phyloP scores from a whole-genome alignment of 257 asterid genomes.

The Misopates orontium region DNA sequence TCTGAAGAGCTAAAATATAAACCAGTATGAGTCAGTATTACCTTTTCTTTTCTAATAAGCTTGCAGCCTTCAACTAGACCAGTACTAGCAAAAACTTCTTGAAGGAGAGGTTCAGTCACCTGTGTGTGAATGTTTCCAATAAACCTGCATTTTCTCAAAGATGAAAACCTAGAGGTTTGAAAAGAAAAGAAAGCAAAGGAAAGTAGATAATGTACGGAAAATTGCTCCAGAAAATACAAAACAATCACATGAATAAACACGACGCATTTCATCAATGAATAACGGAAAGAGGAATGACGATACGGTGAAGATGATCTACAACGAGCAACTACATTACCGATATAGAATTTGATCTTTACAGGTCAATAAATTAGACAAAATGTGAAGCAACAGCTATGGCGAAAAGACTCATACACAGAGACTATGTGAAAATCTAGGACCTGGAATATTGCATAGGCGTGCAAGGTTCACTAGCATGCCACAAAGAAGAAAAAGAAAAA shows the following conservation, averaged over 20 bases:
- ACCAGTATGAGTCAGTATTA: background rate
- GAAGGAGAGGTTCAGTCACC: slow-evolving; percentile 87
- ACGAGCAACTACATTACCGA: background rate
- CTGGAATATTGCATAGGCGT: background rate
- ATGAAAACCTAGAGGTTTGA: slow-evolving; percentile 30
- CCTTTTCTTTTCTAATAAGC: slow-evolving; percentile 60
- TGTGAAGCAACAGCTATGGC: slow-evolving; percentile 3
- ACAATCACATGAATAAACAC: slow-evolving; percentile 22
- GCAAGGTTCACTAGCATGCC: slow-evolving; percentile 20
- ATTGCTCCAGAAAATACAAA: slow-evolving; percentile 27
- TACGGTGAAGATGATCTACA: slow-evolving; percentile 15
- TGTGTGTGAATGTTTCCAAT: slow-evolving; percentile 85
- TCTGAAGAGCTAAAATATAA: slow-evolving; percentile 18
- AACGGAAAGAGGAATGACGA: background rate
- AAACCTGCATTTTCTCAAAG: slow-evolving; percentile 46
- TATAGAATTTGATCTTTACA: background rate
- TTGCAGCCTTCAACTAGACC: slow-evolving; percentile 90
- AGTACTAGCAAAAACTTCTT: slow-evolving; percentile 72
- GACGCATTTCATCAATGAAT: slow-evolving; percentile 7
- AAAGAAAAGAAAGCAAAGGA: slow-evolving; percentile 20
- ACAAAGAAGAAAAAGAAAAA: slow-evolving; percentile 20
- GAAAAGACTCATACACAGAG: slow-evolving; percentile 1
- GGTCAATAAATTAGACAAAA: slow-evolving; percentile 7
- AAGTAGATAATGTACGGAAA: slow-evolving; percentile 32
- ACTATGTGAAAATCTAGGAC: slow-evolving; percentile 4